phyloP scores from a whole-genome alignment of 2,329 filamentous ascomycete genomes.

The Fusarium zealandicum region DNA sequence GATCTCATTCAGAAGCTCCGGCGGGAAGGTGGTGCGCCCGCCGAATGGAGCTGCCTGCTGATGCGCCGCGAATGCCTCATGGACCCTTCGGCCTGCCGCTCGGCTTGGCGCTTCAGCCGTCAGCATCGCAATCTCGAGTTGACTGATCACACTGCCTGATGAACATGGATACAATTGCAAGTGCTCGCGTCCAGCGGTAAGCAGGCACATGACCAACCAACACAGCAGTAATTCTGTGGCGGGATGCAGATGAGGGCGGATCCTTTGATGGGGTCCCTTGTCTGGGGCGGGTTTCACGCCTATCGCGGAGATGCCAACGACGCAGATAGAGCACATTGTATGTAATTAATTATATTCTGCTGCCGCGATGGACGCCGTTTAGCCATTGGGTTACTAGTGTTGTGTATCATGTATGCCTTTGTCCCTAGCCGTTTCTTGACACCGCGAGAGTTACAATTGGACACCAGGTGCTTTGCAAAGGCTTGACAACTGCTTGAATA shows the following conservation, averaged over 20 bases:
- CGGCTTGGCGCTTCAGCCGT: slow-evolving; percentile 12
- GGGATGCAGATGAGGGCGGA: slow-evolving; percentile 13
- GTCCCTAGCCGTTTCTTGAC: not conserved
- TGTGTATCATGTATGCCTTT: not conserved
- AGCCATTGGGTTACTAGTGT: not conserved
- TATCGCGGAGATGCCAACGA: slow-evolving; percentile 6
- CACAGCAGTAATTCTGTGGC: not conserved
- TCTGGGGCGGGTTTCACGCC: slow-evolving; percentile 19
- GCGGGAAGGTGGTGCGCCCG: slow-evolving; percentile 13
- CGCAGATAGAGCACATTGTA: not conserved
- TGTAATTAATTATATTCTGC: no score
- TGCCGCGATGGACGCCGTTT: slow-evolving; percentile 1
- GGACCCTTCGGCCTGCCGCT: slow-evolving; percentile 17
- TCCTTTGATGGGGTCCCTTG: slow-evolving; percentile 10
- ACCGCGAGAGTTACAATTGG: slow-evolving; percentile 16
- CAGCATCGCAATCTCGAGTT: slow-evolving; percentile 10
- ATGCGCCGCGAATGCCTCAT: slow-evolving; percentile 1
- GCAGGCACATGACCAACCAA: not conserved
- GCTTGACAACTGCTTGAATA: slow-evolving; percentile 8
- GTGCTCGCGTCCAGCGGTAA: slow-evolving; percentile 22
- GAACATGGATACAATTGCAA: not conserved
- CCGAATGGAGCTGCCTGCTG: slow-evolving; percentile 18
- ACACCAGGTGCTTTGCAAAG: not conserved
- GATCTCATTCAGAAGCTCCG: slow-evolving; percentile 4
- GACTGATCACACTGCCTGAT: slow-evolving; percentile 4